Base-by-base conservation (phyloP, 2,329 filamentous ascomycete genomes). In the Hortaea werneckii region DNA sequence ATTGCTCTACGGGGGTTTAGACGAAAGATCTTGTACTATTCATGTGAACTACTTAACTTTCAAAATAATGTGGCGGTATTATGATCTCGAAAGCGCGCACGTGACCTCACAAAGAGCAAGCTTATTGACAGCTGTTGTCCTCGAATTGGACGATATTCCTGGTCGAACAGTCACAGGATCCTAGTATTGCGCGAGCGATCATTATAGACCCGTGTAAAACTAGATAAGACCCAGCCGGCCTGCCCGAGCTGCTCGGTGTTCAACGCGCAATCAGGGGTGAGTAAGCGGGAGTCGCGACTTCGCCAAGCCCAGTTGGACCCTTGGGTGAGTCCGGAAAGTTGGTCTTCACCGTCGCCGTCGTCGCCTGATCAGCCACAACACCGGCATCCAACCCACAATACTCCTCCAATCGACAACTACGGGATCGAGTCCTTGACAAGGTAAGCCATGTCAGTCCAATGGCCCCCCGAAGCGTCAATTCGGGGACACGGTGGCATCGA, bases 311-410 rank as follows among this genome's bases (percentile, higher is more conserved):
- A 35, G n/a, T n/a, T 35, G 32, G 32, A 35, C 32, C 32, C 32
- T 35, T 35, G 32, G 32, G 9, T 35, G 32, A n/a, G 32, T 9
- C 32, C 32, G 32, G 32, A 35, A 35, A 35, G 32, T 35, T 35
- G 32, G 32, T 35, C 32, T 35, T 35, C 32, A 35, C 32, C 32
- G 32, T 35, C 32, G 32, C 32, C 43, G 47, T 34, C 43, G 40
- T 37, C 43, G 40, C 44, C 44, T 49, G 38, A 28, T 13, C 32
- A 9, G 43, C 43, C 42, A 45, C 43, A 43, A 46, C 47, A 49
- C 20, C 20, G n/a, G 9, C 32, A 35, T n/a, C 32, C 32, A 9
- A n/a, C n/a, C 32, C 32, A 35, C n/a, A 20, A 4, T 20, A 20
- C 20, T 20, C 20, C 20, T n/a, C 32, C 32, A 35, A 35, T 35